These are phyloP conservation scores for Populus deltoides DNA, from an alignment of 345 rosid species.

Conservation along the genomic window DNA sequence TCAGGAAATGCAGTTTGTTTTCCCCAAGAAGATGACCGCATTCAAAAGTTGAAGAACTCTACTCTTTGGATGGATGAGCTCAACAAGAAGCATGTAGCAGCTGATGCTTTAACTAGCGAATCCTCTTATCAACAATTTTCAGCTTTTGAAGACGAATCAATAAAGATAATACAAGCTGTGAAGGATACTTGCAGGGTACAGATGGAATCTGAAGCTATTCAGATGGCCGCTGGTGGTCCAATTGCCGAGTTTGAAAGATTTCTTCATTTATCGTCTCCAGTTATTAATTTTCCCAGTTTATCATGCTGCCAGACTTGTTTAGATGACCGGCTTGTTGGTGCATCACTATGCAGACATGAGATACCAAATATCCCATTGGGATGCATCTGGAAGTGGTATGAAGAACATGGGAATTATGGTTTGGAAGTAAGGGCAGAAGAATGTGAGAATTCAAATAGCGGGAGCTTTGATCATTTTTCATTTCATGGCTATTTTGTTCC, in stretches of 20 bases:
- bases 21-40: constrained; percentile 12
- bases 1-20: constrained; percentile 14
- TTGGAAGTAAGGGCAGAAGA: constrained; percentile 54
- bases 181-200: constrained; percentile 34
- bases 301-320: constrained; percentile 32
- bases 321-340: constrained; percentile 18
- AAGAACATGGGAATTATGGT: constrained; percentile 51
- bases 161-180: constrained; percentile 34
- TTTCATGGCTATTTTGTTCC: constrained; percentile 61
- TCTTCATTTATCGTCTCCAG: constrained; percentile 48
- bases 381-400: constrained; percentile 57
- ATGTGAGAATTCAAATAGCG: constrained; percentile 32
- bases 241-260: constrained; percentile 55
- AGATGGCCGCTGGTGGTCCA: constrained; percentile 44
- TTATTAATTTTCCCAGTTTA: constrained; percentile 25
- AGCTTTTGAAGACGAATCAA: constrained; percentile 22
- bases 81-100: constrained; percentile 14
- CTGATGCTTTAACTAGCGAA: constrained; percentile 15
- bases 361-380: constrained; percentile 38
- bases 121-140: constrained; percentile 17
- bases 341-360: constrained; percentile 38
- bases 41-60: constrained; percentile 1
- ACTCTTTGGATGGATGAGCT: constrained; percentile 11
- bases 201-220: constrained; percentile 48
- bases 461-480: constrained; percentile 41